phyloP scores from a whole-genome alignment of 345 rosid species.

The Ricinus communis region DNA sequence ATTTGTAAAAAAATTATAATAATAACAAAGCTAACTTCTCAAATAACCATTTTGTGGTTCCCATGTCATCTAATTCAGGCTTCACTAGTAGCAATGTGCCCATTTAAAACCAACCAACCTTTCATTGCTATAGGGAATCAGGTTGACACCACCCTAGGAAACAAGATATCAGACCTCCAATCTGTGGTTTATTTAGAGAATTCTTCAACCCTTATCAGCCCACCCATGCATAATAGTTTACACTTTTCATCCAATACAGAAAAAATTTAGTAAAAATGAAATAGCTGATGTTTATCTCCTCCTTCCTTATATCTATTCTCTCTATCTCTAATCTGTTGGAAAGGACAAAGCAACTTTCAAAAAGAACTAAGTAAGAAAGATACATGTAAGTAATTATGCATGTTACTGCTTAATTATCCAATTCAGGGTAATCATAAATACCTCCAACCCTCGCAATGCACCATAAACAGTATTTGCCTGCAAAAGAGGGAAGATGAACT shows the following conservation, averaged over 20 bases:
- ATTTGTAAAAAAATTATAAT: no score
- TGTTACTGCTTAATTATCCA: neutral
- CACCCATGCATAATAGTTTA: neutral
- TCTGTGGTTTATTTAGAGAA: neutral
- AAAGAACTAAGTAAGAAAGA: no score
- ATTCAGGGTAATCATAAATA: slow-evolving; percentile 26
- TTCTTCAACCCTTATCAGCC: neutral
- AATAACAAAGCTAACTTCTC: neutral
- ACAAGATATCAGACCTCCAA: neutral
- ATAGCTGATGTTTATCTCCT: no score
- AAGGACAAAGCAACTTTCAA: slow-evolving; percentile 6
- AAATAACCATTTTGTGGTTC: neutral
- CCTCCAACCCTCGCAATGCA: slow-evolving; percentile 93
- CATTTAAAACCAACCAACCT: neutral
- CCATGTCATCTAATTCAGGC: neutral
- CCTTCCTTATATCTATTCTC: no score
- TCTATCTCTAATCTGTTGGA: neutral
- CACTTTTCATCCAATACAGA: neutral
- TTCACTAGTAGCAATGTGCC: neutral
- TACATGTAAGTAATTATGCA: neutral
- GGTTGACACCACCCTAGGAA: neutral
- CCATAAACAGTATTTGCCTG: slow-evolving; percentile 90
- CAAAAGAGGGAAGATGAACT: slow-evolving; percentile 10
- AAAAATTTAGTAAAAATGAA: neutral
- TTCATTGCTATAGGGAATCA: neutral